phyloP scores from a whole-genome alignment of 2,329 filamentous ascomycete species.

The Teratosphaeria gauchensis region DNA sequence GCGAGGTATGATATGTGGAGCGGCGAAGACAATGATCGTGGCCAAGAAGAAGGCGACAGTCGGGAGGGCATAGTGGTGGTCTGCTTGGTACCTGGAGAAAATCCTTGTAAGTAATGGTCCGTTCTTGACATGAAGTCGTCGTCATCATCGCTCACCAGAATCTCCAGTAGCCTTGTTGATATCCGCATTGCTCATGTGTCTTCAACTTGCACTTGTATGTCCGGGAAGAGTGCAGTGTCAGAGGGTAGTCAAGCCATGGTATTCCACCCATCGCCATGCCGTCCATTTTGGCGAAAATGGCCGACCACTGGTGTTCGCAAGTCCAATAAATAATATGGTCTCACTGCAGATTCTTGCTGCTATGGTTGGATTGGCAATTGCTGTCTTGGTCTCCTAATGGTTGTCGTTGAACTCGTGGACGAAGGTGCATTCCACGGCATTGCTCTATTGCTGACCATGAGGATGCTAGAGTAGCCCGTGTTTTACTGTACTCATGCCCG shows the following conservation, averaged over 20 bases:
- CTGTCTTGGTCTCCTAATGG: too few relatives aligned
- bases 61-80: conserved; percentile 43
- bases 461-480: too few relatives aligned
- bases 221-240: conserved; percentile 33
- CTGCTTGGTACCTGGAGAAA: conserved; percentile 41
- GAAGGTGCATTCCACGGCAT: too few relatives aligned
- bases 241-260: conserved; percentile 33
- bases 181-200: conserved; percentile 38
- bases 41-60: conserved; percentile 46
- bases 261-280: conserved; percentile 4
- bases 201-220: conserved; percentile 18
- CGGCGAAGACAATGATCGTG: conserved; percentile 39
- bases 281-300: background rate
- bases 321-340: background rate
- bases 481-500: too few relatives aligned
- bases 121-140: too few relatives aligned
- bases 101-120: too few relatives aligned
- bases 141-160: conserved; percentile 31
- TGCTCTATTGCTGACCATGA: too few relatives aligned
- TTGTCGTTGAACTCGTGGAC: too few relatives aligned
- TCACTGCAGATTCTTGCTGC: background rate
- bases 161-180: conserved; percentile 38
- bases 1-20: conserved; percentile 30
- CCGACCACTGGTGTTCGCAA: too few relatives aligned
- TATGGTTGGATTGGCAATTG: too few relatives aligned